Evolutionary conservation across 495 filamentous ascomycete genomes (phyloP).

Genomic region (Penicillium manginii): DNA sequence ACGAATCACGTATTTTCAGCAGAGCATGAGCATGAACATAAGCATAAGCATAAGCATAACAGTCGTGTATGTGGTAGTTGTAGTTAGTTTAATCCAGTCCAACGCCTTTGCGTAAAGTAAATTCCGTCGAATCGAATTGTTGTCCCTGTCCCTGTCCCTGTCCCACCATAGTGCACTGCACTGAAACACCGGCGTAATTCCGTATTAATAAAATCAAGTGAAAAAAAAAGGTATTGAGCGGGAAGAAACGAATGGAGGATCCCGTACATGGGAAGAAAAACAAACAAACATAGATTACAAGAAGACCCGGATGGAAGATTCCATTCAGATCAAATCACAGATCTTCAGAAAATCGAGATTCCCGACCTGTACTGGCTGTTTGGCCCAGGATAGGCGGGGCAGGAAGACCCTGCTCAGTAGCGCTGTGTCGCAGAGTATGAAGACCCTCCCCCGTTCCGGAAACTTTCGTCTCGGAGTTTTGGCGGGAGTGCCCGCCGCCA

Average conservation of each 20-base stretch:
- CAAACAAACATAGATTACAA: slow-evolving; percentile 11
- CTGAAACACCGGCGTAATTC: neutral
- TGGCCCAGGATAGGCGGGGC: slow-evolving; percentile 41
- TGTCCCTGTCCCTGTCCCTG: no score
- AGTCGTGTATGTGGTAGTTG: neutral
- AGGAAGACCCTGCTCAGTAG: slow-evolving; percentile 49
- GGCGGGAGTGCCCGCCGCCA: slow-evolving; percentile 25
- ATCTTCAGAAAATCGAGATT: slow-evolving; percentile 56
- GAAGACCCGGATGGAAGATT: neutral
- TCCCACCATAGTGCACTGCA: neutral
- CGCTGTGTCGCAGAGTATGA: slow-evolving; percentile 52
- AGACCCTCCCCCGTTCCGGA: slow-evolving; percentile 34
- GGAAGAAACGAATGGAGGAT: neutral
- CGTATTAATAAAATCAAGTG: neutral
- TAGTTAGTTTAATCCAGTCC: neutral
- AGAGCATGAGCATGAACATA: neutral
- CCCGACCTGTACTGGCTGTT: slow-evolving; percentile 44
- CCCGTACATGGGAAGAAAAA: neutral
- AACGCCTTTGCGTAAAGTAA: neutral
- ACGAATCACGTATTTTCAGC: neutral
- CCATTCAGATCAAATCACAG: slow-evolving; percentile 28
- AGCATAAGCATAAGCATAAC: slow-evolving; percentile 6
- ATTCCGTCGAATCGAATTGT: neutral
- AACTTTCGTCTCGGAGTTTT: slow-evolving; percentile 41
- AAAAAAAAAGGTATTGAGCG: neutral